Conservation (phyloP, 2,329 filamentous ascomycete species). For the Orbilia blumenaviensis region DNA sequence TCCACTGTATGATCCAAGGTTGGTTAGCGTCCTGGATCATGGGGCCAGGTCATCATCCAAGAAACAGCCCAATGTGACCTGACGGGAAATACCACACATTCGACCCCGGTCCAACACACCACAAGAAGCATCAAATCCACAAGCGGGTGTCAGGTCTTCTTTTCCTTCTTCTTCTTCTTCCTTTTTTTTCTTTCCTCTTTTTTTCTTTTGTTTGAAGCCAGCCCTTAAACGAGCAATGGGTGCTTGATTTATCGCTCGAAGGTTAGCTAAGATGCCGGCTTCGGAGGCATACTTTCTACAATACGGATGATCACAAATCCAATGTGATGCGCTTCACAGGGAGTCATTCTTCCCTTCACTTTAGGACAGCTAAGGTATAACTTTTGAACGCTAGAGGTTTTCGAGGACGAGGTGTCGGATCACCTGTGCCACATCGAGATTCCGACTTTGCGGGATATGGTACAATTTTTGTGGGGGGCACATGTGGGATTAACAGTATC, state of each 20-base stretch:
- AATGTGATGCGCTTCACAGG: background rate
- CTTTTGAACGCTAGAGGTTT: background rate
- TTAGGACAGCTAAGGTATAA: background rate
- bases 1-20: background rate
- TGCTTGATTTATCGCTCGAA: background rate
- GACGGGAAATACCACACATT: constrained; percentile 20
- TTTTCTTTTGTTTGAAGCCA: no score
- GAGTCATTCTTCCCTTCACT: background rate
- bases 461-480: constrained; percentile 13
- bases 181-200: no score
- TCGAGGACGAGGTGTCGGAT: background rate
- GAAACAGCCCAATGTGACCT: constrained; percentile 20
- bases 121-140: background rate
- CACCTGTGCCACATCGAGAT: background rate
- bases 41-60: constrained; percentile 35
- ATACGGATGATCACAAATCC: background rate
- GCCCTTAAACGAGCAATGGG: no score
- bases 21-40: constrained; percentile 15
- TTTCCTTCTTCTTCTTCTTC: no score
- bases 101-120: constrained; percentile 3
- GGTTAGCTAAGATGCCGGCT: background rate
- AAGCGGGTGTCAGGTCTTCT: no score
- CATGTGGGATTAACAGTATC: constrained; percentile 8
- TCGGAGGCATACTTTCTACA: background rate
- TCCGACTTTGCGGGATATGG: constrained; percentile 5